Evolutionary conservation across 179 eudicot genomes (phyloP), one percentile per base, ranked within the genome.

Genomic region (Drosera spatulata): DNA sequence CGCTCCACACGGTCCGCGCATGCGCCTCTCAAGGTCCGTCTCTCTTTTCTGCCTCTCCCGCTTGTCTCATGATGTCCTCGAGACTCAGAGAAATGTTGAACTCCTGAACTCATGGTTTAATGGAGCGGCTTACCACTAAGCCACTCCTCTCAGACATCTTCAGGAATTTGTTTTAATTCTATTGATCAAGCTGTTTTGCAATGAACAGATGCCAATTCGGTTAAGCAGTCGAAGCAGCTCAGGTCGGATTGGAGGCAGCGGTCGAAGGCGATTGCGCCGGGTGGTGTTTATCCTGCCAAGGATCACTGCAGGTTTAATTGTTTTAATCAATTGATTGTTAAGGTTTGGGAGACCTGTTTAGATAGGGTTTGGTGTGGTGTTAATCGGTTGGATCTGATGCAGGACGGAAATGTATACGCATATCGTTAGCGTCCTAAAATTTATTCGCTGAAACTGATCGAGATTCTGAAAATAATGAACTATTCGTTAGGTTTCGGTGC

Each of bases 201-300:
- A 14, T 49, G 55, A 12, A 14, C 75, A 77, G 83, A 73, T 64
- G 46, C 76, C n/a, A 72, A 65, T 13, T 43, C 67, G 12, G 54
- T 40, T 38, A 13, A 73, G 9, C 66, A 70, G 54, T 45, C 61
- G 15, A 74, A 62, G 66, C 83, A 85, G 61, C 64, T 82, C 55
- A 82, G 97, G 65, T 80, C 82, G 2, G 96, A 91, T 60, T 88
- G 96, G 97, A 75, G 97, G 63, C 74, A 78, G 39, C 71, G 78
- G 45, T 91, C 97, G 41, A 76, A 71, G 50, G 91, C 96, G 10
- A 85, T 91, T 63, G 84, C 88, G 57, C 91, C 96, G 8, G 94
- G 97, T 7, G 94, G 87, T 4, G 82, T 78, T 44, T 91, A 91
- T 66, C 96, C 97, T 5, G 97, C 97, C 42, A 91, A 91, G 73